A percentile compares a stretch with the other conserved stretches of the same genome.
These are phyloP conservation scores for Glonium stellatum DNA, from an alignment of 495 filamentous ascomycete species.

Conservation along the genomic window DNA sequence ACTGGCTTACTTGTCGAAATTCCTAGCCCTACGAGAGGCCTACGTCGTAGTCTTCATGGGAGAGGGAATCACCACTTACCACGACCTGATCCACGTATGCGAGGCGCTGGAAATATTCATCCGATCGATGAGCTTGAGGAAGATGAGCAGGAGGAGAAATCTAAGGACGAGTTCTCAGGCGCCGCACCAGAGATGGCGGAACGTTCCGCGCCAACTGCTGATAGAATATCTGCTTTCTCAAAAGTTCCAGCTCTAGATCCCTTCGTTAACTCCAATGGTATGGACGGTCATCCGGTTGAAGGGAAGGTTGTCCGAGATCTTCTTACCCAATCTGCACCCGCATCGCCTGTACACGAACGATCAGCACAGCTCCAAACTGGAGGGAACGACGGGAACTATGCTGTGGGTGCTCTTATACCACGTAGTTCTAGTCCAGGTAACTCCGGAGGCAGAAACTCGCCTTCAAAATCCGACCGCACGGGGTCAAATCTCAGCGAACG, in stretches of 20 bases:
- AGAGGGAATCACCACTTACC: conserved; percentile 40
- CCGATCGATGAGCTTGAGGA: conserved; percentile 70
- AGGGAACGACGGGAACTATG: conserved; percentile 7
- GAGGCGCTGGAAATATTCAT: conserved; percentile 49
- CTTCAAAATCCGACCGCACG: conserved; percentile 29
- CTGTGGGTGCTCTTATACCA: conserved; percentile 3
- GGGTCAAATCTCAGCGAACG: conserved; percentile 27
- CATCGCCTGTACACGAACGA: conserved; percentile 12
- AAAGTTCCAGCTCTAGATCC: conserved; percentile 23
- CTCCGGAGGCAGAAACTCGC: conserved; percentile 18
- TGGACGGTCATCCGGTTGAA: not conserved
- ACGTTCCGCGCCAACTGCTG: not conserved
- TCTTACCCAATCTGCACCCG: conserved; percentile 9
- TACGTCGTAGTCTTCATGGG: conserved; percentile 42
- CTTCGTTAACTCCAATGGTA: conserved; percentile 7
- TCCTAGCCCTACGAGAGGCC: conserved; percentile 48
- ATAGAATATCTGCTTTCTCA: conserved; percentile 13
- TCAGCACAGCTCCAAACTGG: not conserved
- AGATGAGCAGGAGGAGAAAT: conserved; percentile 43
- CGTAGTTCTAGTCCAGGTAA: conserved; percentile 4
- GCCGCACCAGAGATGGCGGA: conserved; percentile 19
- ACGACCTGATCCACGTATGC: conserved; percentile 43
- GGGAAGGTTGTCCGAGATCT: not conserved
- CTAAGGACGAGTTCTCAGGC: conserved; percentile 9
- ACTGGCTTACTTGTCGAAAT: conserved; percentile 51